Base-by-base conservation (phyloP, 345 rosid genomes). In the Syzygium aqueum region DNA sequence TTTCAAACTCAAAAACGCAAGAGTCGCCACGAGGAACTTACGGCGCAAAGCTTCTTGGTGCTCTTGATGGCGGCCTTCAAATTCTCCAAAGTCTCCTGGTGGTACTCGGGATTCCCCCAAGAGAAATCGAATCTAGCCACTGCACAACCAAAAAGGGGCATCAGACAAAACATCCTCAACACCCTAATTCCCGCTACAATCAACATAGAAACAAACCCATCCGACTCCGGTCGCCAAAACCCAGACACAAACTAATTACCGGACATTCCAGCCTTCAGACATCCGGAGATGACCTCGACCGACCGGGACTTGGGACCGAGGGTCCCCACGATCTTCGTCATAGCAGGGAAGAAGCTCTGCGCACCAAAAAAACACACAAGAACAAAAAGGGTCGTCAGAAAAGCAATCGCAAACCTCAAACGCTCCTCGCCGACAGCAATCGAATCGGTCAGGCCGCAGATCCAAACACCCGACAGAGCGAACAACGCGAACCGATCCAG, bases 81-180 rank as follows among this genome's bases (percentile, higher is more conserved):
- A 90, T 96, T 94, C 88, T 94, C 98, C 83, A 97, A 85, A 17
- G 99, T 97, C 93, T 93, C 96, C 87, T 94, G 98, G 90, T 97
- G 99, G 88, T 92, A 97, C 78, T 92, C 95, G 51, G 94, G 57
- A 80, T 94, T 93, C 7, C 97, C 96, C 99, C 93, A 96, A 9
- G 99, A 97, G 91, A 97, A 96, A 90, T 97, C 98, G 49, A 97
- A 97, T 85, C 98, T 87, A 84, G 99, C 99, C 90, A 95, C 99
- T 97, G 86, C 51, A 43, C 53, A 49, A 57, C 27, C 84, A 86
- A 19, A 53, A 53, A 19, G 33, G 30, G 28, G 61, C 52, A 49
- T 33, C 49, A 51, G 77, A 84, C 67, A 37, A 37, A 37, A 37
- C 40, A 37, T 37, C 40, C 63, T 3, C n/a, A 67, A 27, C n/a